Evolutionary conservation across 2,329 filamentous ascomycete species (phyloP), one percentile per base, ranked within the genome.

Genomic region (Penicillium sp.): DNA sequence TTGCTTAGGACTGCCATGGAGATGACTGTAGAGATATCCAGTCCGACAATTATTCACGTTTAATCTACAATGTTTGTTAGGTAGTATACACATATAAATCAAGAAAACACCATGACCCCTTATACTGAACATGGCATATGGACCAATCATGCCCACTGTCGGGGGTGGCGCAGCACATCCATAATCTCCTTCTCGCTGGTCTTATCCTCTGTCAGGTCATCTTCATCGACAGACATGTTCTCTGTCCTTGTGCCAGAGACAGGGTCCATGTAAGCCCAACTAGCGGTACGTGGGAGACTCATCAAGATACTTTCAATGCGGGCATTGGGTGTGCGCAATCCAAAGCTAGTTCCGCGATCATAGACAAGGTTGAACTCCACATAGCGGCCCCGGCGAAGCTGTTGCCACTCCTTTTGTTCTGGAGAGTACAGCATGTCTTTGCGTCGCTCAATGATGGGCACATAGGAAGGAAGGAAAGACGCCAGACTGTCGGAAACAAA

Each of bases 281-380:
- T 85, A 24, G 94, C 94, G 14, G 93, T 97, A 62, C 96, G 80
- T 6, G 94, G 94, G 72, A 99, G 78, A 76, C 91, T 97, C 92
- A 99, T 97, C 63, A 99, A 78, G 56, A 99, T 99, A 74, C 92
- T 97, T 81, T 99, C 94, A 3, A 99, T 87, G 59, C 94, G 84
- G 6, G 92, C 89, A 40, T 91, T 91, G 0, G 94, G 94, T 0
- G 93, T 96, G 69, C 94, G 94, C 61, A 99, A 79, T 1, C 94
- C 94, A 74, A 99, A 99, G 8, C 89, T 87, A 2, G 94, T 99
- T 3, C 94, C 94, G 26, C 94, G 85, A 77, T 99, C 94, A 76
- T 99, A 92, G 54, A 99, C 91, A 37, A 99, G 82, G 76, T 99
- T 99, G 76, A 99, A 99, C 77, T 99, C 94, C 61, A 99, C 94